Evolutionary conservation across 305 asterid genomes (phyloP), one percentile per base, ranked within the genome.

Genomic region (Striga hermonthica): DNA sequence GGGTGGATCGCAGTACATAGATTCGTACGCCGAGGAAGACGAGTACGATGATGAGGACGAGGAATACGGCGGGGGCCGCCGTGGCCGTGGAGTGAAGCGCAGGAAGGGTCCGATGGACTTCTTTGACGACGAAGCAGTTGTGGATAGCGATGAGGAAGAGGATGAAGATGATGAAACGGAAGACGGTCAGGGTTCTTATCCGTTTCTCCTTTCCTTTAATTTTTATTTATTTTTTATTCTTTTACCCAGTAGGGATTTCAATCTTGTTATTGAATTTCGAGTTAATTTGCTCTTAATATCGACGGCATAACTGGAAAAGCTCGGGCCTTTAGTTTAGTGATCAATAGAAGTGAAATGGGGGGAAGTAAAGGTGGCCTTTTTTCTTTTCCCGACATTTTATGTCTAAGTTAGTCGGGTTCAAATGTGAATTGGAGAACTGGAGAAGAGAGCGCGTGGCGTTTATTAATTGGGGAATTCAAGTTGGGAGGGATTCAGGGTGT

Each of bases 61-160:
- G 6, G 60, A 69, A 9, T 80, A 74, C 7, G 81, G 84, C 2
- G 74, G 79, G 0, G 79, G 74, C 0, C 79, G 83, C 0, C 72
- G 80, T 3, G 54, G 71, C 13, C 14, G 53, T 9, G 72, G 74
- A 1, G 81, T 81, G 34, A 80, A 76, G 68, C 73, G 82, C 57
- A 71, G 79, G 73, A 73, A 75, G 77, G 72, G 82, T 0, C 89
- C 81, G 2, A 75, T 90, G 7, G 67, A 80, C 12, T 87, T 86
- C 64, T 84, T 92, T 59, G 98, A 92, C 28, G 81, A 79, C 62
- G 96, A 90, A 73, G 98, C 97, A 4, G 72, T 67, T 1, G 97
- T 87, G 63, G 95, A 88, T 58, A 84, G 84, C 71, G 98, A 87
- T 35, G 97, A 87, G 3, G 96, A 90, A 0, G 98, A 92, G 73